These are phyloP conservation scores for Populus hybrid DNA, from an alignment of 441 rosid species.

Conservation along the genomic window DNA sequence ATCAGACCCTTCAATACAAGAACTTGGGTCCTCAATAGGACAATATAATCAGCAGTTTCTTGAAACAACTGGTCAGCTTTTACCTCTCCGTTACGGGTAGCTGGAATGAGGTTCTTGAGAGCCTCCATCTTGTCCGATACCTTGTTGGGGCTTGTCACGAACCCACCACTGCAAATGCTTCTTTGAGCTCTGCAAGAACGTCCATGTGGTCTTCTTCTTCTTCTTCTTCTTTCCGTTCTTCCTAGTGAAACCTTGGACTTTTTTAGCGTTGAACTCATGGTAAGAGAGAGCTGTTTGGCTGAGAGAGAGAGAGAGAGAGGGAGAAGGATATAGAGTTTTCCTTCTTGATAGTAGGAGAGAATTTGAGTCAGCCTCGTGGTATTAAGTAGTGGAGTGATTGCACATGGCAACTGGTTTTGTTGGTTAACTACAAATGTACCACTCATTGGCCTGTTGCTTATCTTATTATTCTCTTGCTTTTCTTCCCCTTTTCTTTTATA, in stretches of 20 bases:
- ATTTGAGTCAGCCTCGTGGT: slow-evolving; percentile 1
- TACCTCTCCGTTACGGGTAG: slow-evolving; percentile 15
- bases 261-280: slow-evolving; percentile 27
- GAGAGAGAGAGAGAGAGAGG: neutral
- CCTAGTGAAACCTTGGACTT: slow-evolving; percentile 9
- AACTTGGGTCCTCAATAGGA: slow-evolving; percentile 45
- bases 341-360: neutral
- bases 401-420: slow-evolving; percentile 20
- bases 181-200: slow-evolving; percentile 15
- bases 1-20: slow-evolving; percentile 41
- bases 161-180: neutral
- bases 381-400: slow-evolving; percentile 29
- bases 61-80: slow-evolving; percentile 48
- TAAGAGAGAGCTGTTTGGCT: neutral
- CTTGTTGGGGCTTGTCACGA: slow-evolving; percentile 10
- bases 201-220: slow-evolving; percentile 17
- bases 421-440: slow-evolving; percentile 24
- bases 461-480: neutral
- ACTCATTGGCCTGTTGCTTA: slow-evolving; percentile 2
- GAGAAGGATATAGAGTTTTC: neutral
- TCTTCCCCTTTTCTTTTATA: neutral
- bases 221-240: slow-evolving; percentile 11
- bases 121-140: slow-evolving; percentile 49
- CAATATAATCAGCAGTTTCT: slow-evolving; percentile 59
- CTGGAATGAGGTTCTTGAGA: slow-evolving; percentile 47